A percentile compares a stretch with the other conserved stretches of the same genome.
Evolutionary conservation across 768 basidiomycete species (phyloP).

Genomic region (Nidularia sp.): DNA sequence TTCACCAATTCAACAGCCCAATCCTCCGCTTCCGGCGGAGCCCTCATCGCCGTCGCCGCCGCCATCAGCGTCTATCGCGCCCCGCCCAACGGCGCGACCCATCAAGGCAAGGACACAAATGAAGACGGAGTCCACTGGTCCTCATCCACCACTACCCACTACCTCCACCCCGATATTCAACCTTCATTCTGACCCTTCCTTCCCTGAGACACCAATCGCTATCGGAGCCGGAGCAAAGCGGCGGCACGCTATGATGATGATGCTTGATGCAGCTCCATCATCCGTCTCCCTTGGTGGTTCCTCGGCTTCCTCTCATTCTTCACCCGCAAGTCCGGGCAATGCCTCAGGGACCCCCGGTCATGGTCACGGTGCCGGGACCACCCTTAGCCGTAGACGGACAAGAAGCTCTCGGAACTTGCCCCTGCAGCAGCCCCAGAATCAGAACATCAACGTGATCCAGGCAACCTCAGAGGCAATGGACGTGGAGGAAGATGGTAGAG

Average conservation of each 20-base stretch:
- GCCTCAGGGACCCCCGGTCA: background rate
- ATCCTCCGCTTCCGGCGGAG: constrained; percentile 14
- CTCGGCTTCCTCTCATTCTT: background rate
- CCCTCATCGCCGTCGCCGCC: constrained; percentile 30
- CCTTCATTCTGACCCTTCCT: constrained; percentile 19
- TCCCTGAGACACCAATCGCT: constrained; percentile 33
- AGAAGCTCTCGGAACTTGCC: constrained; percentile 38
- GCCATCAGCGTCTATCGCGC: constrained; percentile 20
- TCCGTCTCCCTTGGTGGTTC: constrained; percentile 30
- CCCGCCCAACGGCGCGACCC: constrained; percentile 16
- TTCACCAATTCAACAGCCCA: constrained; percentile 18
- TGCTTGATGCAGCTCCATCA: constrained; percentile 53
- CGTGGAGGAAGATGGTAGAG: constrained; percentile 71
- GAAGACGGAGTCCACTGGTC: constrained; percentile 9
- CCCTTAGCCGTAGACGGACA: constrained; percentile 46
- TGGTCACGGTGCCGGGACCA: constrained; percentile 9
- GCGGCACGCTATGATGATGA: constrained; percentile 76
- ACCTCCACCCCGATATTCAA: constrained; percentile 13
- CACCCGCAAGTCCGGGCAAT: background rate
- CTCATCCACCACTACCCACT: constrained; percentile 8
- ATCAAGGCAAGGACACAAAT: constrained; percentile 13
- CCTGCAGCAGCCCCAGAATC: constrained; percentile 31
- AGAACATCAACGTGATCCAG: constrained; percentile 31
- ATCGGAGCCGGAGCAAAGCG: constrained; percentile 64
- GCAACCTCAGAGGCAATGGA: constrained; percentile 56